Percentiles rank a stretch among this genome's conserved stretches.
Conservation (phyloP, 169 alveolate species). For the Cryptosporidium meleagridis region DNA sequence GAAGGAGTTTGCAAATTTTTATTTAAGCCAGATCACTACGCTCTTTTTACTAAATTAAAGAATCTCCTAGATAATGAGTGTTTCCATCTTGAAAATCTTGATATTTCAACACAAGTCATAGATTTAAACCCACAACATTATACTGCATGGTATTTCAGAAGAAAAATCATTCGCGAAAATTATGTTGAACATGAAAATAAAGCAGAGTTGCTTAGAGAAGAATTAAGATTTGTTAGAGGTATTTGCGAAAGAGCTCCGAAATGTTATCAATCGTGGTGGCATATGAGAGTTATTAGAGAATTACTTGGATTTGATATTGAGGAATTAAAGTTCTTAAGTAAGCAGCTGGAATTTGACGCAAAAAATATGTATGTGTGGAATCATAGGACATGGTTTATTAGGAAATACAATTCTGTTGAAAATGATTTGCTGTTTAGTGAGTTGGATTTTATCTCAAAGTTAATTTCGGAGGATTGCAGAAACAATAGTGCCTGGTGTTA, state of each 20-base stretch:
- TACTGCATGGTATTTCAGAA: slow-evolving; percentile 68
- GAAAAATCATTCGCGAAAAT: background rate
- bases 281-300: slow-evolving; percentile 38
- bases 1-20: slow-evolving; percentile 46
- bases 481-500: slow-evolving; percentile 73
- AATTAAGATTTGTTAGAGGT: slow-evolving; percentile 17
- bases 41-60: slow-evolving; percentile 29
- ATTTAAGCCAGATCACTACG: slow-evolving; percentile 14
- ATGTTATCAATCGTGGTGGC: slow-evolving; percentile 72
- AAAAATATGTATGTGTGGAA: slow-evolving; percentile 65
- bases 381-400: slow-evolving; percentile 63
- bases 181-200: background rate
- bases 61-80: slow-evolving; percentile 7
- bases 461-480: slow-evolving; percentile 51
- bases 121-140: slow-evolving; percentile 65
- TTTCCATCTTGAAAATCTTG: background rate
- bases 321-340: slow-evolving; percentile 16
- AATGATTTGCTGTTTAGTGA: slow-evolving; percentile 3
- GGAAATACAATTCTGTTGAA: background rate
- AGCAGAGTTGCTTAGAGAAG: background rate
- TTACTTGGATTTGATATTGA: slow-evolving; percentile 60
- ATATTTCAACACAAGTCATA: slow-evolving; percentile 35
- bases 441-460: slow-evolving; percentile 4
- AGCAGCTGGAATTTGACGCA: slow-evolving; percentile 13
- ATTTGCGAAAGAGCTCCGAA: slow-evolving; percentile 39